A percentile compares a stretch with the other conserved stretches of the same genome.
phyloP scores from a whole-genome alignment of 2,329 filamentous ascomycete genomes.

The Tolypocladium cylindrosporum region DNA sequence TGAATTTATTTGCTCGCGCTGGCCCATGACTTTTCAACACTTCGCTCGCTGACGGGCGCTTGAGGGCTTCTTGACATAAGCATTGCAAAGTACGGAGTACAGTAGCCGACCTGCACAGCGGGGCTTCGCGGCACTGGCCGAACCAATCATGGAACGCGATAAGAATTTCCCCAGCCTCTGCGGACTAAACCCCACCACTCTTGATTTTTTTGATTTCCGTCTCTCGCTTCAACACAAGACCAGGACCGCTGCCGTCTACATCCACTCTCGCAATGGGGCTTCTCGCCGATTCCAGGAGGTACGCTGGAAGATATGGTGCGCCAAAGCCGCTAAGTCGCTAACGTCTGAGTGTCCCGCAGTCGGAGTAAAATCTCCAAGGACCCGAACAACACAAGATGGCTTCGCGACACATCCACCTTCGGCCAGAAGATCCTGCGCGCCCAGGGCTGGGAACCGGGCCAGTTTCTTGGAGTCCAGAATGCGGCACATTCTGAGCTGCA shows the following conservation, averaged over 20 bases:
- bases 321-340: conserved; percentile 7
- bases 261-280: conserved; percentile 21
- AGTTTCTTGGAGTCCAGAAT: conserved; percentile 68
- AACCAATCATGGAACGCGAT: conserved; percentile 17
- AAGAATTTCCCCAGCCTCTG: conserved; percentile 8
- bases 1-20: neutral
- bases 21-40: neutral
- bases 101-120: neutral
- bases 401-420: conserved; percentile 68
- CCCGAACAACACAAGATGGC: conserved; percentile 94
- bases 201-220: conserved; percentile 17
- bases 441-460: conserved; percentile 85
- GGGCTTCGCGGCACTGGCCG: neutral
- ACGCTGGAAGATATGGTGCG: neutral
- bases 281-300: conserved; percentile 25
- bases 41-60: neutral
- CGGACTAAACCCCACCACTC: conserved; percentile 13
- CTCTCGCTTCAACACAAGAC: neutral
- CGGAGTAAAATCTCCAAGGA: conserved; percentile 70
- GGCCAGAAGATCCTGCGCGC: conserved; percentile 81
- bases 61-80: neutral
- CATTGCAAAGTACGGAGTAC: too few relatives aligned
- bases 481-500: conserved; percentile 67
- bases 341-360: conserved; percentile 10
- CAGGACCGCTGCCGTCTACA: neutral